Conservation (phyloP, 495 filamentous ascomycete genomes). For the Daldinia childiae region DNA sequence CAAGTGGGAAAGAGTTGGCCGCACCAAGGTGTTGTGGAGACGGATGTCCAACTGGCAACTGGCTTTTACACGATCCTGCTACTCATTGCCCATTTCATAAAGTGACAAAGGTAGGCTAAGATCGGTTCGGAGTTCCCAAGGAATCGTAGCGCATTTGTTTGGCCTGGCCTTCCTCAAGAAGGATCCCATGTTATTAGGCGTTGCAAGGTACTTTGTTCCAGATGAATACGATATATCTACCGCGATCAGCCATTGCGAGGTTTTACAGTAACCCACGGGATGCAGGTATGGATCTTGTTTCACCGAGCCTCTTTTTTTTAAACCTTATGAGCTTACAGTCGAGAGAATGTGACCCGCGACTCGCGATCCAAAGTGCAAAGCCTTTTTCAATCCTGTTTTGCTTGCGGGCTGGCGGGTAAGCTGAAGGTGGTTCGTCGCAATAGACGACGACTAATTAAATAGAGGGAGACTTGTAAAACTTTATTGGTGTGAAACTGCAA, state of each 20-base stretch:
- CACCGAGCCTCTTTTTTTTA: constrained; percentile 39
- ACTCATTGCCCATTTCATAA: constrained; percentile 24
- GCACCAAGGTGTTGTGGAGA: constrained; percentile 28
- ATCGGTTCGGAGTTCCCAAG: constrained; percentile 19
- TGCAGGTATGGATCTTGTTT: constrained; percentile 38
- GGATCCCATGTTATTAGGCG: constrained; percentile 8
- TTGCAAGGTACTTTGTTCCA: constrained; percentile 13
- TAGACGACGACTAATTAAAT: constrained; percentile 15
- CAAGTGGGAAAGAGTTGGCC: constrained; percentile 25
- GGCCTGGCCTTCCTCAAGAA: constrained; percentile 7
- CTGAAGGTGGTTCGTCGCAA: constrained; percentile 29
- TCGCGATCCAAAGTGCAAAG: constrained; percentile 16
- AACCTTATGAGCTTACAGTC: constrained; percentile 17
- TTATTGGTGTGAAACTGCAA: constrained; percentile 33
- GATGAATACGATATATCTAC: constrained; percentile 15
- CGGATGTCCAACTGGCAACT: constrained; percentile 17
- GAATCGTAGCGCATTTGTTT: constrained; percentile 18
- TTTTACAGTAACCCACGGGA: constrained; percentile 18
- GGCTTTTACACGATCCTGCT: constrained; percentile 19
- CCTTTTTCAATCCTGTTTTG: constrained; percentile 30
- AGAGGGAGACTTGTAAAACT: constrained; percentile 8
- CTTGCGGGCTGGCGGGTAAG: constrained; percentile 37
- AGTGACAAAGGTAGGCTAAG: constrained; percentile 12
- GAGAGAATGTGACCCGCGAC: constrained; percentile 26
- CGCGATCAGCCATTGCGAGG: constrained; percentile 22